These are phyloP conservation scores for Fusarium solani-melongenae DNA, from an alignment of 2,329 filamentous ascomycete species.

Conservation along the genomic window DNA sequence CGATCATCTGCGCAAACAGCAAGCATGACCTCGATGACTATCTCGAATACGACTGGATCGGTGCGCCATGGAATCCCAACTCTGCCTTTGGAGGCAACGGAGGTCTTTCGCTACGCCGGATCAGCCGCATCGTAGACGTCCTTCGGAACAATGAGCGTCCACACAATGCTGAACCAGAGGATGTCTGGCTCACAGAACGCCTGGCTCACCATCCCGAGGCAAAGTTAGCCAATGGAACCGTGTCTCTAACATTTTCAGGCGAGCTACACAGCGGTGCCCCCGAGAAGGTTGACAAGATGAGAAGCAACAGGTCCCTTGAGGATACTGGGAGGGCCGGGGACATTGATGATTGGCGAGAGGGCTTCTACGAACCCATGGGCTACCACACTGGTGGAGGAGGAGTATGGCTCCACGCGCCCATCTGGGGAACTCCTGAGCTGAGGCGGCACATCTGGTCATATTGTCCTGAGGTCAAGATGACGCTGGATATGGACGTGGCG, in stretches of 20 bases:
- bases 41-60: slow-evolving; percentile 65
- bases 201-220: slow-evolving; percentile 61
- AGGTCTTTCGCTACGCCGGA: slow-evolving; percentile 63
- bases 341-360: slow-evolving; percentile 62
- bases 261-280: slow-evolving; percentile 56
- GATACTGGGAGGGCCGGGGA: slow-evolving; percentile 51
- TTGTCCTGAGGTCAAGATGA: slow-evolving; percentile 70
- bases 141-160: slow-evolving; percentile 59
- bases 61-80: slow-evolving; percentile 59
- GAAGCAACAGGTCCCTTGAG: slow-evolving; percentile 42
- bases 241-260: slow-evolving; percentile 61
- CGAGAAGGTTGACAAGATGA: slow-evolving; percentile 35
- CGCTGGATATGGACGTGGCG: slow-evolving; percentile 64
- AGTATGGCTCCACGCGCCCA: slow-evolving; percentile 53
- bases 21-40: slow-evolving; percentile 59
- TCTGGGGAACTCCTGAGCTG: slow-evolving; percentile 61
- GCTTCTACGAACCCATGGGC: slow-evolving; percentile 68
- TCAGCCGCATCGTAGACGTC: slow-evolving; percentile 64
- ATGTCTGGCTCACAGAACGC: slow-evolving; percentile 66
- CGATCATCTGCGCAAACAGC: slow-evolving; percentile 66
- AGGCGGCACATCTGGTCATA: slow-evolving; percentile 66
- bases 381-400: slow-evolving; percentile 67
- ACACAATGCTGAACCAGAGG: slow-evolving; percentile 61
- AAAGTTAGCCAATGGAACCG: slow-evolving; percentile 63
- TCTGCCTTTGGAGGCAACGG: slow-evolving; percentile 62